Evolutionary conservation across 768 basidiomycete genomes (phyloP), one percentile per base, ranked within the genome.

Genomic region (Collybia nuda): DNA sequence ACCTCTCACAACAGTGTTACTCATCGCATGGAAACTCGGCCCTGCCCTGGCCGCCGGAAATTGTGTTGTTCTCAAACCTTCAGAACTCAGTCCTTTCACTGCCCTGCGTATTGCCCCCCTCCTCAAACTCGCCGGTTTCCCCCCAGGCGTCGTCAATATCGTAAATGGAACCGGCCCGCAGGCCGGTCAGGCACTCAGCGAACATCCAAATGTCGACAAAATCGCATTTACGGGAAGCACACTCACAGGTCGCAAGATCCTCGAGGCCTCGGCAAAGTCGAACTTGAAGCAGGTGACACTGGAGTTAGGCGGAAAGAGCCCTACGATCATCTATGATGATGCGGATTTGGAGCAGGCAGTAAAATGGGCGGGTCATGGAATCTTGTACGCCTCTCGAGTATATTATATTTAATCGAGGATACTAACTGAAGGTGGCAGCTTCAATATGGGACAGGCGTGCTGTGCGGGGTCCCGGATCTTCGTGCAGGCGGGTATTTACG

Each of bases 161-260:
- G 61, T 86, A 38, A 72, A 74, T 29, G 84, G 84, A 23, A 75
- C 78, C 57, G 85, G 84, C 24, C 22, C 28, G 15, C 26, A 14
- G 18, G 24, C 47, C 24, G 18, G 6, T 19, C 67, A 74, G 41
- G 80, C 82, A 39, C 80, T 88, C 56, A 61, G 79, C 1, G 65
- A 70, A 41, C 84, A 86, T 67, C 73, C 70, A 56, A 65, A 64
- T 35, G 79, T 86, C 56, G 74, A 80, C 53, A 86, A 85, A 70
- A 68, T 88, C 52, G 80, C 85, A 0, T 88, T 89, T 71, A 88
- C 87, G 5, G 87, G 87, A n/a, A 80, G 78, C 47, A 85, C 85
- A 3, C 63, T 77, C 41, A 78, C 81, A 46, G 87, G 86, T 14
- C 75, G 85, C 9, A 77, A 75, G 55, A 79, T 88, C 64, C 76